Base-by-base conservation (phyloP, 1,284 basidiomycete genomes). In the Leccinum fallax region DNA sequence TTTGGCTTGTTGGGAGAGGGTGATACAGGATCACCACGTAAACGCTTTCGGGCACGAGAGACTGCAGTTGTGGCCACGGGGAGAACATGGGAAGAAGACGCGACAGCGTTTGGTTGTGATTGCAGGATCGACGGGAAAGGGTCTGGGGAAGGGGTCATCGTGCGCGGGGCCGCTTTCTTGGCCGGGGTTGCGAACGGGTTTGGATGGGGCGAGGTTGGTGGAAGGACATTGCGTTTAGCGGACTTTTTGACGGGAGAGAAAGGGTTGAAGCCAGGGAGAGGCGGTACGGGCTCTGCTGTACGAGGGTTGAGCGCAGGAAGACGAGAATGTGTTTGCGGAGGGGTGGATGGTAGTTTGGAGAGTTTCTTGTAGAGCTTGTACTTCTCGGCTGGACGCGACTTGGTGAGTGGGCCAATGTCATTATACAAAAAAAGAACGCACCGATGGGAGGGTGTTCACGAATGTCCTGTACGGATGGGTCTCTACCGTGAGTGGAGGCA, bases 291-390 rank as follows among this genome's bases (percentile, higher is more conserved):
- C 64, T 82, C 81, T 53, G 83, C 74, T 30, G 79, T 69, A 67
- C 84, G 84, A 36, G 86, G 72, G 66, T 79, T 82, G 24, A 80
- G 78, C 74, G 77, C 63, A 75, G 79, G 55, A 63, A 65, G 64
- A 67, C 66, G 19, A 46, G 43, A 11, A n/a, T 70, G 49, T 7
- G 67, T 7, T 16, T 70, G 69, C 16, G 78, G 75, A 21, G 79
- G 76, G 4, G 79, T 78, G 48, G 73, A 30, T 15, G 52, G 52
- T 30, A 76, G 72, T 71, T 90, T 94, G 56, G 83, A 83, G 28
- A 94, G 81, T 61, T 84, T 86, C 78, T 93, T 93, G 80, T 95
- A 94, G 40, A 87, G 81, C 68, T 85, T 91, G 79, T 95, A 95
- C 74, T 91, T 92, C 64, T 86, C 83, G 59, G 89, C 93, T 95